Evolutionary conservation across 345 rosid genomes (phyloP).

Genomic region (Gossypium arboreum): DNA sequence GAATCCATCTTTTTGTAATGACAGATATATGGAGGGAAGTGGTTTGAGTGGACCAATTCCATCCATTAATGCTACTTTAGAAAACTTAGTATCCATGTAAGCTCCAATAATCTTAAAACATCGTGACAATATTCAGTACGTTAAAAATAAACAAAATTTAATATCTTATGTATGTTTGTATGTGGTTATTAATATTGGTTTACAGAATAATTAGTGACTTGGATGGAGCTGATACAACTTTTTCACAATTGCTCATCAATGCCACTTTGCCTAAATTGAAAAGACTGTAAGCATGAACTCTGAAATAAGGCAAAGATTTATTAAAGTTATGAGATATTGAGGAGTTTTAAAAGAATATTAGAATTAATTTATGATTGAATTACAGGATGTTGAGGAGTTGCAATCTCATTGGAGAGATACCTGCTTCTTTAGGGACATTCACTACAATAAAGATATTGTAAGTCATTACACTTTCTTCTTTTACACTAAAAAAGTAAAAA

Average conservation of each 20-base stretch:
- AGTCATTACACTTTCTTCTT: too few species aligned
- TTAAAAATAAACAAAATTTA: too few species aligned
- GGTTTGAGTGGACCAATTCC: constrained; percentile 10
- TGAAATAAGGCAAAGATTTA: not conserved
- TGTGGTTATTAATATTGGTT: not conserved
- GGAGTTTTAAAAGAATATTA: not conserved
- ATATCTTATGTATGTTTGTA: not conserved
- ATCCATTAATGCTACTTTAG: not conserved
- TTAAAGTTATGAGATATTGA: not conserved
- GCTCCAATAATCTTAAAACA: not conserved
- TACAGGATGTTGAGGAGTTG: constrained; percentile 55
- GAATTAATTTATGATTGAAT: not conserved
- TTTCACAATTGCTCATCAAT: constrained; percentile 25
- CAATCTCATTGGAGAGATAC: constrained; percentile 42
- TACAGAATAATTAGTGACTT: constrained; percentile 56
- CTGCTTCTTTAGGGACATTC: constrained; percentile 31
- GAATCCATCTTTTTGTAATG: not conserved
- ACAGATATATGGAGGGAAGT: not conserved
- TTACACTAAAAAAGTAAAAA: too few species aligned
- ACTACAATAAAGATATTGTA: constrained; percentile 3
- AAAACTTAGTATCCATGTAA: constrained; percentile 30
- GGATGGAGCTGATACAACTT: constrained; percentile 27
- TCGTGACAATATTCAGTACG: too few species aligned
- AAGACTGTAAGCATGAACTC: constrained; percentile 29
- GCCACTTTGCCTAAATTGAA: constrained; percentile 21